These are phyloP conservation scores for Aspergillus phoenicis DNA, from an alignment of 2,329 filamentous ascomycete species.

Conservation along the genomic window DNA sequence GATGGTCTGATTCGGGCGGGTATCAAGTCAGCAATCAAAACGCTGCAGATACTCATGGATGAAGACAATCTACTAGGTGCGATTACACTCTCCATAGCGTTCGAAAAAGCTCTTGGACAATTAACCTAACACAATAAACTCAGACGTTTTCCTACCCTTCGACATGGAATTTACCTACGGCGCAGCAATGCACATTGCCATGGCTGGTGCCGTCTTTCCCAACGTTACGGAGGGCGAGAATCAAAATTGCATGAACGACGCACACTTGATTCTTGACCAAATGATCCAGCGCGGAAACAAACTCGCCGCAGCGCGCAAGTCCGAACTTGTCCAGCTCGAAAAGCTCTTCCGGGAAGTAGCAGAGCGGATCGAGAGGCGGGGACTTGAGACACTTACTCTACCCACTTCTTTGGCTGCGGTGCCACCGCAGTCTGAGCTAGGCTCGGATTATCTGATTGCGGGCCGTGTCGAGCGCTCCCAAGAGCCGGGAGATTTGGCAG, in stretches of 20 bases:
- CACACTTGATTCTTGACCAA: slow-evolving; percentile 36
- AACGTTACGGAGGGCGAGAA: slow-evolving; percentile 27
- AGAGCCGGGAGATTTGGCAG: not conserved
- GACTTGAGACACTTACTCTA: not conserved
- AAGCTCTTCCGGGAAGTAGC: slow-evolving; percentile 31
- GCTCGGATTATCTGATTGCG: too few species aligned
- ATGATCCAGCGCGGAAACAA: slow-evolving; percentile 40
- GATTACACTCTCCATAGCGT: too few species aligned
- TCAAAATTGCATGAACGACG: slow-evolving; percentile 15
- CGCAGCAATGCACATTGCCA: slow-evolving; percentile 41
- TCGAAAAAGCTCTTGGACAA: too few species aligned
- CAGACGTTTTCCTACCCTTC: slow-evolving; percentile 42
- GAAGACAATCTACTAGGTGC: slow-evolving; percentile 43
- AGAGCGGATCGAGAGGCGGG: slow-evolving; percentile 14
- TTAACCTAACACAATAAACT: not conserved
- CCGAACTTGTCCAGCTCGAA: slow-evolving; percentile 34
- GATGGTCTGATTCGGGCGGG: slow-evolving; percentile 43
- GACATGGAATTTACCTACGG: slow-evolving; percentile 42
- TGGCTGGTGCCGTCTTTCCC: slow-evolving; percentile 43
- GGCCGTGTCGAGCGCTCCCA: too few species aligned
- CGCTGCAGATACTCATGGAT: slow-evolving; percentile 41
- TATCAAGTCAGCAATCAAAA: slow-evolving; percentile 48
- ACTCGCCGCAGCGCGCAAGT: slow-evolving; percentile 33
- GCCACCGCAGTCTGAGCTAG: too few species aligned
- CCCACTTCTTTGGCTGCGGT: not conserved